A percentile compares a stretch with the other conserved stretches of the same genome.
phyloP scores from a whole-genome alignment of 805 yeast species.

The Yarrowia sp. region DNA sequence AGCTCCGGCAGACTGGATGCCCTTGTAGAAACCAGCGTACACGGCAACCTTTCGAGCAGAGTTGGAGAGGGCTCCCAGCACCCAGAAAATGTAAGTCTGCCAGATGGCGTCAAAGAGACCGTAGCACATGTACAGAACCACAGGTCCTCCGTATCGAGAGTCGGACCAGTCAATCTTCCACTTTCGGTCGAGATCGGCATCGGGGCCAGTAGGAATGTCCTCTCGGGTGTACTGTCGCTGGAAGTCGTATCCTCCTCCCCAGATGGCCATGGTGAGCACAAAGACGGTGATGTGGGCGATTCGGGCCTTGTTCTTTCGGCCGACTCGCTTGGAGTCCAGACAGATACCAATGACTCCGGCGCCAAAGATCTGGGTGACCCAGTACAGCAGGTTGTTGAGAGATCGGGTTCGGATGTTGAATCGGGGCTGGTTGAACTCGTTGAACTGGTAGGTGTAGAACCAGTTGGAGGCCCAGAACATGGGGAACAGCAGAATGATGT shows the following conservation, averaged over 20 bases:
- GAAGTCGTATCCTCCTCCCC: constrained; percentile 40
- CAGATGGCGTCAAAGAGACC: constrained; percentile 60
- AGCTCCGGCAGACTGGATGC: constrained; percentile 62
- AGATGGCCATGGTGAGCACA: constrained; percentile 44
- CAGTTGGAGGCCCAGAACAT: constrained; percentile 63
- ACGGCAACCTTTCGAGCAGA: constrained; percentile 54
- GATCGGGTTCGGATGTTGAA: constrained; percentile 62
- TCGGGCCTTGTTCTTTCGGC: constrained; percentile 49
- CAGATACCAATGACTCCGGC: constrained; percentile 47
- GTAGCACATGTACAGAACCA: constrained; percentile 61
- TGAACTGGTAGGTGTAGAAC: constrained; percentile 66
- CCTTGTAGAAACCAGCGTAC: constrained; percentile 62
- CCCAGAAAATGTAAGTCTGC: constrained; percentile 59
- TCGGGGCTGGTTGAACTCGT: constrained; percentile 54
- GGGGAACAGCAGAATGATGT: constrained; percentile 53
- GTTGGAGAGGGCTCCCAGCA: constrained; percentile 58
- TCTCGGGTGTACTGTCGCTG: constrained; percentile 34
- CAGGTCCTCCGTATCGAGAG: constrained; percentile 52
- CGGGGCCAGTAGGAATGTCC: constrained; percentile 7
- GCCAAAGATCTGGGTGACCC: constrained; percentile 61
- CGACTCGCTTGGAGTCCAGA: constrained; percentile 46
- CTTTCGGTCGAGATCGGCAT: background rate
- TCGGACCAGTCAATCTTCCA: constrained; percentile 49
- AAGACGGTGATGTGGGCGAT: constrained; percentile 47
- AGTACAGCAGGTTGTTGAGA: constrained; percentile 58